A percentile compares a stretch with the other conserved stretches of the same genome.
These are phyloP conservation scores for Dipsacomyces acuminosporus DNA, from an alignment of 371 early-diverging fungal species.

Conservation along the genomic window DNA sequence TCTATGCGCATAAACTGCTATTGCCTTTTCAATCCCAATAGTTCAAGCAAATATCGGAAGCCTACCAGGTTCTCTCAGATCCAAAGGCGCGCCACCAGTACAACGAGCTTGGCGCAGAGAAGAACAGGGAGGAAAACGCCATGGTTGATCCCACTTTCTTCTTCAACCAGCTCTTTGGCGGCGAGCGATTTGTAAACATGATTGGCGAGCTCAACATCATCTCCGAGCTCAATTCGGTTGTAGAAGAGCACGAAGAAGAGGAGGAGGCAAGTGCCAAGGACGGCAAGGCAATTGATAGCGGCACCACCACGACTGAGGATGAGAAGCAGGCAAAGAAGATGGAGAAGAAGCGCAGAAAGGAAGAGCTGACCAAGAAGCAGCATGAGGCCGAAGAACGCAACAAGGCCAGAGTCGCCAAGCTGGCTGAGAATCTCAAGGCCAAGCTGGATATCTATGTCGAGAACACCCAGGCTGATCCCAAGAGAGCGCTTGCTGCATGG, in stretches of 20 bases:
- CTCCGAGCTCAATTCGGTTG: slow-evolving; percentile 77
- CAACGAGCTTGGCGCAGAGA: slow-evolving; percentile 74
- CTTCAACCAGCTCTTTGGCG: slow-evolving; percentile 92
- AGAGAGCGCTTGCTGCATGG: slow-evolving; percentile 59
- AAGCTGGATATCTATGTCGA: slow-evolving; percentile 80
- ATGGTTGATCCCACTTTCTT: slow-evolving; percentile 88
- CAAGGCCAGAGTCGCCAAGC: slow-evolving; percentile 64
- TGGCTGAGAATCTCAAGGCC: slow-evolving; percentile 63
- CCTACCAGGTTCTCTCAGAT: slow-evolving; percentile 90
- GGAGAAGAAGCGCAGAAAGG: slow-evolving; percentile 45
- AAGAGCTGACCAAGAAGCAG: slow-evolving; percentile 42
- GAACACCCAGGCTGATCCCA: slow-evolving; percentile 49
- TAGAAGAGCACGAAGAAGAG: slow-evolving; percentile 56
- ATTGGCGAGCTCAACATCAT: slow-evolving; percentile 97
- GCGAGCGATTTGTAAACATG: slow-evolving; percentile 87
- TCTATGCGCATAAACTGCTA: no score
- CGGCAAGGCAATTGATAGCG: slow-evolving; percentile 38
- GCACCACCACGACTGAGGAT: slow-evolving; percentile 33
- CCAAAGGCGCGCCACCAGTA: slow-evolving; percentile 79
- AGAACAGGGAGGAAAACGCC: slow-evolving; percentile 66
- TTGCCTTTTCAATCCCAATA: slow-evolving; percentile 8
- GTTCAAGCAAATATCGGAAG: slow-evolving; percentile 93
- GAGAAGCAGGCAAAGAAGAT: slow-evolving; percentile 61
- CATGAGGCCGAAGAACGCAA: slow-evolving; percentile 64
- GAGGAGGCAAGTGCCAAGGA: slow-evolving; percentile 47